Conservation (phyloP, 306 rosid genomes). For the Hippophae gyantsensis region DNA sequence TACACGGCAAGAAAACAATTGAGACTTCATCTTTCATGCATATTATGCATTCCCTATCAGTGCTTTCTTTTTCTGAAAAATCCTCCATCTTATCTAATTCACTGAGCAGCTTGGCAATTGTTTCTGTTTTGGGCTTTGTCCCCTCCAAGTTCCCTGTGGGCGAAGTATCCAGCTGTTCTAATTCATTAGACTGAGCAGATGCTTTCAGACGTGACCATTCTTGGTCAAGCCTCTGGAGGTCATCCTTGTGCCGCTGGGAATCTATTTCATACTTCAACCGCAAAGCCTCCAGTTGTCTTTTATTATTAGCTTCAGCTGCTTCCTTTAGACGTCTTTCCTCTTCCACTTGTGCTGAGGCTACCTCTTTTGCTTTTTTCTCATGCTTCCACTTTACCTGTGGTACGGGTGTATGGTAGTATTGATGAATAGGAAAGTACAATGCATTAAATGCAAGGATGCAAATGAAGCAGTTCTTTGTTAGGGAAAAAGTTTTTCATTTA, state of each 20-base stretch:
- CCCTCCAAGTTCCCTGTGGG: constrained; percentile 33
- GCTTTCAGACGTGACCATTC: constrained; percentile 66
- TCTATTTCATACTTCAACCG: constrained; percentile 85
- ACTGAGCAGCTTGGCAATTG: constrained; percentile 71
- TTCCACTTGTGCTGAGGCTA: constrained; percentile 44
- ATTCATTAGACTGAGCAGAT: constrained; percentile 42
- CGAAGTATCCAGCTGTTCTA: constrained; percentile 31
- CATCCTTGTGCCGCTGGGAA: constrained; percentile 94
- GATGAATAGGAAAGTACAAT: neutral
- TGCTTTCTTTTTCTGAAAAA: constrained; percentile 49
- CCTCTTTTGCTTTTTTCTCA: constrained; percentile 74
- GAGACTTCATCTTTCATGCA: constrained; percentile 84
- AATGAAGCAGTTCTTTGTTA: neutral
- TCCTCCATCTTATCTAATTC: constrained; percentile 39
- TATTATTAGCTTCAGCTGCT: constrained; percentile 60
- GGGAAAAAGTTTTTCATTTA: neutral
- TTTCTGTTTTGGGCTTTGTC: constrained; percentile 52
- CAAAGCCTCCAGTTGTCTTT: constrained; percentile 70
- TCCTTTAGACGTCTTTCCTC: constrained; percentile 67
- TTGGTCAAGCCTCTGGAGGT: constrained; percentile 78
- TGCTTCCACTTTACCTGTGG: constrained; percentile 60
- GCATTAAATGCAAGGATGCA: neutral
- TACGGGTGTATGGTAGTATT: neutral
- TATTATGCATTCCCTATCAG: constrained; percentile 63
- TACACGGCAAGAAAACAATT: constrained; percentile 90